These are phyloP conservation scores for Lactifluus piperatus DNA, from an alignment of 768 basidiomycete genomes.

Conservation along the genomic window DNA sequence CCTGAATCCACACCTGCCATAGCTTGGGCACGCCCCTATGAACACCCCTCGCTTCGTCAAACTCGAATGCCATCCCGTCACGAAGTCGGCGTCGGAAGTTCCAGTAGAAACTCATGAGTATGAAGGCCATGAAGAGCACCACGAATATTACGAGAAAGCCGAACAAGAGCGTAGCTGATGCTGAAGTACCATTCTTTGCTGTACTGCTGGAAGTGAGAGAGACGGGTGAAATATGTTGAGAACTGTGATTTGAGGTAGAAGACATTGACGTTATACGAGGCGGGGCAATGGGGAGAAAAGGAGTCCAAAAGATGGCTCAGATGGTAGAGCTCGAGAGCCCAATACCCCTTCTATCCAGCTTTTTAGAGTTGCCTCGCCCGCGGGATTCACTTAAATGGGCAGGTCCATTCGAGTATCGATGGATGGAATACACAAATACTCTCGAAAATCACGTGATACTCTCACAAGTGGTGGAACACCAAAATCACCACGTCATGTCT, in stretches of 20 bases:
- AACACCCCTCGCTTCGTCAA: neutral
- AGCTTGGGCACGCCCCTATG: neutral
- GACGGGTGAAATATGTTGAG: neutral
- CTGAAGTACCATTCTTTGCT: neutral
- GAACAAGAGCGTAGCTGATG: slow-evolving; percentile 1
- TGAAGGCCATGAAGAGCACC: neutral
- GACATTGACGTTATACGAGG: neutral
- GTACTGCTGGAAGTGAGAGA: neutral
- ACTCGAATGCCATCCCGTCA: neutral
- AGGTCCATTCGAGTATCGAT: neutral
- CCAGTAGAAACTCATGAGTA: slow-evolving; percentile 10
- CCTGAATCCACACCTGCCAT: slow-evolving; percentile 15
- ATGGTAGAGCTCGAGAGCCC: neutral
- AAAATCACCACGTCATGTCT: slow-evolving; percentile 18
- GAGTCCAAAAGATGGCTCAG: neutral
- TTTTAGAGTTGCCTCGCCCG: neutral
- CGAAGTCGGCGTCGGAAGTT: neutral
- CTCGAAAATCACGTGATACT: neutral
- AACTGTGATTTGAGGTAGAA: neutral
- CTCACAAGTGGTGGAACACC: neutral
- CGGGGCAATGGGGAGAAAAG: neutral
- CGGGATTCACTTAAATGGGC: neutral
- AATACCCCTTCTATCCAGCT: neutral
- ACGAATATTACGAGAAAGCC: slow-evolving; percentile 1
- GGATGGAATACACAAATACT: neutral